Conservation (phyloP, 2,329 filamentous ascomycete genomes). For the Fusarium sp. region DNA sequence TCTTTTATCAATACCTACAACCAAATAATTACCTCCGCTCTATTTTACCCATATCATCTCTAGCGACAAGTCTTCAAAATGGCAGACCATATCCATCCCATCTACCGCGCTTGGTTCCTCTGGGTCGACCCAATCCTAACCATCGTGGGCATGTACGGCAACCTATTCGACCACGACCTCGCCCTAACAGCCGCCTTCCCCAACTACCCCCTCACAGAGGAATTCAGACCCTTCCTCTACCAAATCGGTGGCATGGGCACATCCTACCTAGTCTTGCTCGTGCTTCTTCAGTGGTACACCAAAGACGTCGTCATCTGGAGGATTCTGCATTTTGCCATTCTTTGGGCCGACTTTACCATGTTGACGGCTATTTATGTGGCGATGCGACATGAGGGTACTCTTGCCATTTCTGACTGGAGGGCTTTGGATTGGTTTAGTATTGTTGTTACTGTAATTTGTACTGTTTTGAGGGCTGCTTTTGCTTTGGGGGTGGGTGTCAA, state of each 20-base stretch:
- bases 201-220: conserved; percentile 12
- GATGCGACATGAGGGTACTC: conserved; percentile 14
- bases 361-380: conserved; percentile 30
- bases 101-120: conserved; percentile 37
- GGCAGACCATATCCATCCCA: conserved; percentile 22
- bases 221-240: conserved; percentile 36
- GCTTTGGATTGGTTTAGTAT: conserved; percentile 32
- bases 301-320: conserved; percentile 40
- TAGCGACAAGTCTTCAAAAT: conserved; percentile 5
- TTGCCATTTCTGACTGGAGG: conserved; percentile 26
- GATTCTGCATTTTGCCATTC: conserved; percentile 31
- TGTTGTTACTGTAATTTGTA: conserved; percentile 17
- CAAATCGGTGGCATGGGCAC: conserved; percentile 42
- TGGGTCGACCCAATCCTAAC: conserved; percentile 42
- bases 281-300: conserved; percentile 33
- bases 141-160: conserved; percentile 30
- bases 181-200: conserved; percentile 28
- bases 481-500: conserved; percentile 31
- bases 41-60: background rate
- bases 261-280: conserved; percentile 22
- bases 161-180: conserved; percentile 33
- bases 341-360: conserved; percentile 40
- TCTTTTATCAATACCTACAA: background rate
- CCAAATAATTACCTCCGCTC: background rate
- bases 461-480: conserved; percentile 30